Evolutionary conservation across 2,329 filamentous ascomycete genomes (phyloP).

Genomic region (Onygenales sp.): DNA sequence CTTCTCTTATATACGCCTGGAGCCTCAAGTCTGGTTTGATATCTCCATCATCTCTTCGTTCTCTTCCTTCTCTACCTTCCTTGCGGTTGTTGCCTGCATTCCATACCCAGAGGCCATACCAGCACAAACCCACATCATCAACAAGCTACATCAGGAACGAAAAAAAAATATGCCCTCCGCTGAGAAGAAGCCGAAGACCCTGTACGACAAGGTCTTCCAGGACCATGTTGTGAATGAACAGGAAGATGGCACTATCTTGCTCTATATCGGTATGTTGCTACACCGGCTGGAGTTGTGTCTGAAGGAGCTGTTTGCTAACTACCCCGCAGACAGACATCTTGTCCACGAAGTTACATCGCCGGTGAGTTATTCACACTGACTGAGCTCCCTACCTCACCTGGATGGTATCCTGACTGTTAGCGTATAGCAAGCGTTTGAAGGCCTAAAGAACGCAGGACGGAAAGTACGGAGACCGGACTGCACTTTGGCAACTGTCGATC

Average conservation of each 20-base stretch:
- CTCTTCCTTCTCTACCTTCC: not conserved
- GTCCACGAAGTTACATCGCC: constrained; percentile 98
- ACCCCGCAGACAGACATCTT: constrained; percentile 68
- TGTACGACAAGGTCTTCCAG: constrained; percentile 97
- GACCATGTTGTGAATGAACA: constrained; percentile 93
- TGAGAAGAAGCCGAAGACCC: constrained; percentile 64
- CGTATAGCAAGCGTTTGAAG: constrained; percentile 86
- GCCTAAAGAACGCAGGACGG: constrained; percentile 77
- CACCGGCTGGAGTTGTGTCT: not conserved
- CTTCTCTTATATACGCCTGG: not conserved
- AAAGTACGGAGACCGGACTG: constrained; percentile 90
- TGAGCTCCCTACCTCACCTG: constrained; percentile 8
- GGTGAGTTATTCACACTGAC: constrained; percentile 41
- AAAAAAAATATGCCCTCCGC: constrained; percentile 60
- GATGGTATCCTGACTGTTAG: constrained; percentile 9
- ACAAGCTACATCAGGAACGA: not conserved
- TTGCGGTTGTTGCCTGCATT: not conserved
- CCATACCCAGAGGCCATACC: not conserved
- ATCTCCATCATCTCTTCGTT: not conserved
- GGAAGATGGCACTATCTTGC: constrained; percentile 79
- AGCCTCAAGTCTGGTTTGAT: not conserved
- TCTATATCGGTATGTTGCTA: constrained; percentile 71
- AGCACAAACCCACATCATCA: not conserved
- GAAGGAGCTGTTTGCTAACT: constrained; percentile 13
- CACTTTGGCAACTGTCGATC: constrained; percentile 91